These are phyloP conservation scores for Pilobolus umbonatus DNA, from an alignment of 192 early-diverging fungal genomes.

Conservation along the genomic window DNA sequence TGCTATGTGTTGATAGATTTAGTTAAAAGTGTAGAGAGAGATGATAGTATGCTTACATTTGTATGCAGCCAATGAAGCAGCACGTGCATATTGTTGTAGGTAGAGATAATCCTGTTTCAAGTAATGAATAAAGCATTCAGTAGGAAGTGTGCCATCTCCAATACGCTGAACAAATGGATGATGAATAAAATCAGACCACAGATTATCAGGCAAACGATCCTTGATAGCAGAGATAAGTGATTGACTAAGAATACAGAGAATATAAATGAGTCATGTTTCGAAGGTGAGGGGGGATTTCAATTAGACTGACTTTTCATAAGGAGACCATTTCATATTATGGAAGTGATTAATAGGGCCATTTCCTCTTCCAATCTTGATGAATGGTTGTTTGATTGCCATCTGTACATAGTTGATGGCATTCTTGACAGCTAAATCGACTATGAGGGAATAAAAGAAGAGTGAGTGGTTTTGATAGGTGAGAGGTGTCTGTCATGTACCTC, in stretches of 20 bases:
- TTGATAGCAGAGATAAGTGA: slow-evolving; percentile 22
- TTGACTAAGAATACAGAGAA: not conserved
- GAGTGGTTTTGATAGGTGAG: too few relatives aligned
- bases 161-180: slow-evolving; percentile 74
- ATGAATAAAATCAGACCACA: slow-evolving; percentile 63
- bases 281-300: not conserved
- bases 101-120: slow-evolving; percentile 85
- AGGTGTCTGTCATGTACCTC: too few relatives aligned
- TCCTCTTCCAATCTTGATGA: slow-evolving; percentile 58
- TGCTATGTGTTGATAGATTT: slow-evolving; percentile 17
- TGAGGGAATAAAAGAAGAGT: too few relatives aligned
- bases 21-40: not conserved
- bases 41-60: slow-evolving; percentile 40
- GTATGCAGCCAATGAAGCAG: slow-evolving; percentile 69
- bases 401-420: slow-evolving; percentile 58
- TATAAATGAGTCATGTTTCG: not conserved
- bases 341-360: slow-evolving; percentile 76
- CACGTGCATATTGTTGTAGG: slow-evolving; percentile 73
- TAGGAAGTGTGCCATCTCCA: slow-evolving; percentile 69
- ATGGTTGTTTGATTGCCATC: slow-evolving; percentile 55
- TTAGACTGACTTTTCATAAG: slow-evolving; percentile 40
- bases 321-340: slow-evolving; percentile 40
- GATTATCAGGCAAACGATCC: slow-evolving; percentile 13
- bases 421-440: slow-evolving; percentile 51
- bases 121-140: slow-evolving; percentile 67